phyloP scores from a whole-genome alignment of 2,329 filamentous ascomycete genomes.

The Sporothrix curviconia region DNA sequence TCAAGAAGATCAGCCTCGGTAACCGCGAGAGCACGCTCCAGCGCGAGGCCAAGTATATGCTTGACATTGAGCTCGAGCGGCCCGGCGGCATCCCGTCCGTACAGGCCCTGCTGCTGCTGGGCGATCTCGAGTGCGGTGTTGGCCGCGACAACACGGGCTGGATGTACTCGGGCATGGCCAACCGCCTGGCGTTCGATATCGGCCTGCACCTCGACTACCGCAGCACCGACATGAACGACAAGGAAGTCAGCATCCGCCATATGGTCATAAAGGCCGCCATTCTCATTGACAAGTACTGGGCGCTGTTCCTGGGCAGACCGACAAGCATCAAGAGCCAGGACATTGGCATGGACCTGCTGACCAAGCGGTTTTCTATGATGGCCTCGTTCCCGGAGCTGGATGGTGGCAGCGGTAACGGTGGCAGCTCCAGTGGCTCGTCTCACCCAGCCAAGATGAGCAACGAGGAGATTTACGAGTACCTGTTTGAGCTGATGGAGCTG shows the following conservation, averaged over 20 bases:
- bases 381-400: constrained; percentile 22
- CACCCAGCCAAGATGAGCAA: constrained; percentile 17
- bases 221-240: constrained; percentile 36
- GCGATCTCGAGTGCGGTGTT: constrained; percentile 47
- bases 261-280: constrained; percentile 47
- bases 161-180: constrained; percentile 46
- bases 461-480: constrained; percentile 42
- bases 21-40: constrained; percentile 46
- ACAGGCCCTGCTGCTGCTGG: constrained; percentile 44
- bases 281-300: constrained; percentile 50
- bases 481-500: constrained; percentile 50
- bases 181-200: constrained; percentile 40
- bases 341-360: constrained; percentile 40
- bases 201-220: constrained; percentile 43
- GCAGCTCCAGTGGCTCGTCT: constrained; percentile 26
- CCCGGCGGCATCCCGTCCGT: constrained; percentile 47
- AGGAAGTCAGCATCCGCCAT: constrained; percentile 42
- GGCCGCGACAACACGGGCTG: constrained; percentile 48
- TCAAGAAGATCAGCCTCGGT: constrained; percentile 39
- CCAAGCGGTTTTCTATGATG: constrained; percentile 39
- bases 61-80: constrained; percentile 46
- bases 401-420: constrained; percentile 26
- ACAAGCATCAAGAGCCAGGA: constrained; percentile 48
- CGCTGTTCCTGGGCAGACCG: constrained; percentile 47
- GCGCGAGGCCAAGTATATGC: constrained; percentile 47